A percentile compares a stretch with the other conserved stretches of the same genome.
Conservation (phyloP, 2,329 filamentous ascomycete species). For the Venturia oleaginea region DNA sequence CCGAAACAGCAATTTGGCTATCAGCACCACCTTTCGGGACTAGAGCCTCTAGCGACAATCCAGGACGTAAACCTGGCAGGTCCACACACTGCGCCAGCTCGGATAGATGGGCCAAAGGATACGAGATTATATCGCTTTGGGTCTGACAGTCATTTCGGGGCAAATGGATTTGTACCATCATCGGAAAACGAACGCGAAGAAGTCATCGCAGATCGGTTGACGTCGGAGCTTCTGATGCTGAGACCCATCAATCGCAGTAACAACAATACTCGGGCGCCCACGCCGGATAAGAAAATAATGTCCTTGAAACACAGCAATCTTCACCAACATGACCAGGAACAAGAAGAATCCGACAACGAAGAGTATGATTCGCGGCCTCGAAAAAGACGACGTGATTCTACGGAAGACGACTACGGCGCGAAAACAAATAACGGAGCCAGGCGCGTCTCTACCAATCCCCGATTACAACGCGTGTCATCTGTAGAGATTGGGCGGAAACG, state of each 20-base stretch:
- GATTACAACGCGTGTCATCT: constrained; percentile 6
- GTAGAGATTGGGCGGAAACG: constrained; percentile 1
- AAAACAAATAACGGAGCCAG: background rate
- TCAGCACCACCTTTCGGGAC: background rate
- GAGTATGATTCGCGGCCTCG: background rate
- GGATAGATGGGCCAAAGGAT: background rate
- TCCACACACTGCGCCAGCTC: constrained; percentile 6
- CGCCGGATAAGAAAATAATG: background rate
- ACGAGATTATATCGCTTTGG: constrained; percentile 14
- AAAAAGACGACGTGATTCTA: constrained; percentile 2
- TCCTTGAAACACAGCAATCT: background rate
- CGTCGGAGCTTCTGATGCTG: constrained; percentile 10
- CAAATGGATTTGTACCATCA: constrained; percentile 10
- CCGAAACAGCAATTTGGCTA: background rate
- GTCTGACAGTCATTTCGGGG: constrained; percentile 12
- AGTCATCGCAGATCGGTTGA: constrained; percentile 8
- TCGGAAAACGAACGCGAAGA: constrained; percentile 8
- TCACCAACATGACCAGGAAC: background rate
- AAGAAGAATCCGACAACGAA: background rate
- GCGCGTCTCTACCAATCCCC: constrained; percentile 5
- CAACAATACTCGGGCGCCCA: constrained; percentile 3
- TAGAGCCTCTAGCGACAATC: background rate
- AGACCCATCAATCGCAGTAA: constrained; percentile 14
- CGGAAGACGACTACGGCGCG: background rate
- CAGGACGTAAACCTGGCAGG: background rate